Evolutionary conservation across 225 moss, liverwort and hornwort genomes (phyloP).

Genomic region (Bryoerythrophyllum caledonicum): DNA sequence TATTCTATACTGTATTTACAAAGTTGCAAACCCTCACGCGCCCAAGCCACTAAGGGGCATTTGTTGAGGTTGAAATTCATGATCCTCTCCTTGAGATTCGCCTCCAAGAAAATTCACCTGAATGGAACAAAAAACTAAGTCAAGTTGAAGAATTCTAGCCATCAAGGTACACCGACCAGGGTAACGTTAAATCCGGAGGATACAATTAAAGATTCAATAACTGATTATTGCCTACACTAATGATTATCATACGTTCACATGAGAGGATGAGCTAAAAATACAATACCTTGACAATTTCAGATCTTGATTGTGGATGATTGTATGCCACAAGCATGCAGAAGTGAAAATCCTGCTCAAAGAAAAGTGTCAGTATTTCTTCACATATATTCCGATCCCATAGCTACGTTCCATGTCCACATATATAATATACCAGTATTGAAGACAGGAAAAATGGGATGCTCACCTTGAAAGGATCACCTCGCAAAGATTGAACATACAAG

Average conservation of each 20-base stretch:
- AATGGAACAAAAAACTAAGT: not conserved
- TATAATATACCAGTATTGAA: not conserved
- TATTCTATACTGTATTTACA: slow-evolving; percentile 30
- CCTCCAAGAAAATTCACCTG: slow-evolving; percentile 74
- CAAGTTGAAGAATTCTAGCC: not conserved
- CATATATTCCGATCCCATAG: not conserved
- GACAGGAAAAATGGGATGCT: slow-evolving; percentile 12
- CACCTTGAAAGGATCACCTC: slow-evolving; percentile 85
- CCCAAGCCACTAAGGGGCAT: slow-evolving; percentile 59
- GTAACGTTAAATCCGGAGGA: not conserved
- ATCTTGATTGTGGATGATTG: slow-evolving; percentile 72
- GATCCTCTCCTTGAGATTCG: slow-evolving; percentile 39
- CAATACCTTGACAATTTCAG: slow-evolving; percentile 78
- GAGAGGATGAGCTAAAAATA: not conserved
- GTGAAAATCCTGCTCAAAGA: slow-evolving; percentile 66
- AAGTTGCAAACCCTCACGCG: slow-evolving; percentile 31
- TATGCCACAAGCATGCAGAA: slow-evolving; percentile 82
- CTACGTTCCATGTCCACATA: not conserved
- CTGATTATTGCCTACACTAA: not conserved
- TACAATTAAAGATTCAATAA: too few species aligned
- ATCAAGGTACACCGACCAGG: slow-evolving; percentile 7
- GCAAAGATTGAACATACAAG: slow-evolving; percentile 75
- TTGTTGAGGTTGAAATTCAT: slow-evolving; percentile 44
- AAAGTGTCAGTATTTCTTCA: not conserved
- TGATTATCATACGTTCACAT: not conserved